Base-by-base conservation (phyloP, 768 basidiomycete genomes). In the Suillus subaureus region DNA sequence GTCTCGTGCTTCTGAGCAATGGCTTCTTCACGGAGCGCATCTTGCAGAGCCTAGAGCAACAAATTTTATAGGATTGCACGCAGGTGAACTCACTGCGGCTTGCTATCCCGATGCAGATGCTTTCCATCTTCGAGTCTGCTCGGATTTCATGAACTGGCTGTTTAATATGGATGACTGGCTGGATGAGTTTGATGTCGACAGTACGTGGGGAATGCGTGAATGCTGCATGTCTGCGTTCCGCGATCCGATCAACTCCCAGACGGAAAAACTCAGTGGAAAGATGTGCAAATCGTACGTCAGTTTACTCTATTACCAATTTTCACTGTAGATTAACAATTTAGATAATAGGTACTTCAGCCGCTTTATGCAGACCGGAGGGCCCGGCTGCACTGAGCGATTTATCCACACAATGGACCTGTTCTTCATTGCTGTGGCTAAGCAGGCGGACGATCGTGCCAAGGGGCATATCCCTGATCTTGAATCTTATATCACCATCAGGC, bases 41-140 rank as follows among this genome's bases (percentile, higher is more conserved):
- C 64, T 64, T 23, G 67, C 67, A 63, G 70, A 70, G 56, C 72
- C 75, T 62, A 65, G 57, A 26, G 56, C 63, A 47, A 71, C 69
- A 57, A 66, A 70, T 16, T 79, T 89, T 45, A 77, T 79, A 63
- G 85, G 84, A 23, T 79, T 88, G 58, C 84, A 86, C 64, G 86
- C 86, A 8, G 87, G 88, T 54, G 84, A 87, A 67, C 82, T 90
- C 64, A 84, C 86, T 26, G 86, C 85, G 1, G 84, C 78, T 72
- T 87, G 86, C 72, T 90, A 88, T 72, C 80, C 83, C 66, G 82
- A 80, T 33, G 77, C 82, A 40, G 73, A 82, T 6, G 69, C 78
- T 63, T 82, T 84, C 65, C 82, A 84, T 55, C 82, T 90, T 42
- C 84, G 86, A 31, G 81, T 87, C 64, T 80, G 85, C 65, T 83